Base-by-base conservation (phyloP, 2,329 filamentous ascomycete genomes). In the Colletotrichum sp. region DNA sequence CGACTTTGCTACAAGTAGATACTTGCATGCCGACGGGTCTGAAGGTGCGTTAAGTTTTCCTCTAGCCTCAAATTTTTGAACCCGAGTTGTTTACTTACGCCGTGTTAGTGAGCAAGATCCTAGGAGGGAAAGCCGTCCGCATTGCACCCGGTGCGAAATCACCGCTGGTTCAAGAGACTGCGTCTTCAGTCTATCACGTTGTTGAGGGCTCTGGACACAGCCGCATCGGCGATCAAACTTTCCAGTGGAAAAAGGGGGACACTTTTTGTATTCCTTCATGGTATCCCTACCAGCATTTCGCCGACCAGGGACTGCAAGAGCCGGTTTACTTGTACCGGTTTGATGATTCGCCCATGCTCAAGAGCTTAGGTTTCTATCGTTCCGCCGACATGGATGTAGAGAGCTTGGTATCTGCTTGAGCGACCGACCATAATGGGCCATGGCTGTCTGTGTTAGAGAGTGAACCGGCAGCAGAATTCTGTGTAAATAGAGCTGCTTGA, bases 211-310 rank as follows among this genome's bases (percentile, higher is more conserved):
- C 77, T 0, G 90, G 90, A 0, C 77, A 83, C 26, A 84, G 84
- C 2, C 77, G 77, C 1, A 85, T 91, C 56, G 83, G 82, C 3
- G 85, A 82, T 1, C 76, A 84, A 64, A 80, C 70, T 5, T 78
- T 86, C 30, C 28, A 66, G 1, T 91, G 89, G 89, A 85, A 87
- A 73, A 79, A 83, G 55, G 87, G 88, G 4, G 90, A 91, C 78
- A 91, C 88, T 0, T 91, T 91, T 73, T 89, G 87, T 76, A 82
- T 91, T 15, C 90, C 89, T 0, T 80, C 88, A 0, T 91, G 90
- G 89, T 81, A 89, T 66, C 79, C 75, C 15, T 89, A 88, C 74
- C 84, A 89, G 78, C 88, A 90, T 77, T 84, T 85, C 69, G 86
- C 88, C 2, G 80, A 80, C 15, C 78, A 71, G 3, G 66, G 72